Conservation (phyloP, 805 yeast species). For the Candida dendrica region DNA sequence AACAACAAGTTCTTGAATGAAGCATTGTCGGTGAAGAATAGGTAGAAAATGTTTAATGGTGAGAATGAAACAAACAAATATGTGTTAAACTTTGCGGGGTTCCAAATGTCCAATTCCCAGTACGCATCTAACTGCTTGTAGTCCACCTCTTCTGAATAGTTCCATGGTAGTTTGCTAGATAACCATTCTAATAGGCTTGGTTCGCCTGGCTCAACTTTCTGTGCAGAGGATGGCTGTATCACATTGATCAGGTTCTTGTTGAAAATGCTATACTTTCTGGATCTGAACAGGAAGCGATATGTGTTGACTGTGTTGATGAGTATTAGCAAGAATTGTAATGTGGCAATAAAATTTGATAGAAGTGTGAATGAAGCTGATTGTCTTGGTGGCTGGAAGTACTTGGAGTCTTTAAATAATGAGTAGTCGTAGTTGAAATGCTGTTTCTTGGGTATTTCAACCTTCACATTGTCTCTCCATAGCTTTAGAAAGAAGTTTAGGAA, state of each 20-base stretch:
- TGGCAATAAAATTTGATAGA: not conserved
- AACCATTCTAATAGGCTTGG: not conserved
- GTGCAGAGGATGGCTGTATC: not conserved
- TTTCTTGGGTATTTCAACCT: constrained; percentile 1
- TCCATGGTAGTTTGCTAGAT: not conserved
- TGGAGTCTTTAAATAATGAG: constrained; percentile 12
- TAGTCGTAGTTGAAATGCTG: constrained; percentile 7
- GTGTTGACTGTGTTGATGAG: constrained; percentile 15
- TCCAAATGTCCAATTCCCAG: constrained; percentile 62
- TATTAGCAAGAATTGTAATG: constrained; percentile 8
- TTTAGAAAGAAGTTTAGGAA: constrained; percentile 16
- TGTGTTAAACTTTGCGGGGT: constrained; percentile 52
- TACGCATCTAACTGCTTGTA: constrained; percentile 21
- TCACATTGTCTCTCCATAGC: constrained; percentile 14
- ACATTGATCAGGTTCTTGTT: constrained; percentile 12
- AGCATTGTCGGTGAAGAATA: constrained; percentile 28
- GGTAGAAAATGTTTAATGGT: constrained; percentile 45
- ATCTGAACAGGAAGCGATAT: constrained; percentile 12
- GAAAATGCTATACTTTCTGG: constrained; percentile 18
- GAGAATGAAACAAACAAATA: constrained; percentile 47
- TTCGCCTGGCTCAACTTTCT: not conserved
- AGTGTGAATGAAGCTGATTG: not conserved
- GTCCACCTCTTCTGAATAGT: constrained; percentile 3
- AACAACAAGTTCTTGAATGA: constrained; percentile 30
- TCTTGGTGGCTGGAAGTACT: constrained; percentile 4